These are phyloP conservation scores for Tricholomella constricta DNA, from an alignment of 768 basidiomycete genomes.

Conservation along the genomic window DNA sequence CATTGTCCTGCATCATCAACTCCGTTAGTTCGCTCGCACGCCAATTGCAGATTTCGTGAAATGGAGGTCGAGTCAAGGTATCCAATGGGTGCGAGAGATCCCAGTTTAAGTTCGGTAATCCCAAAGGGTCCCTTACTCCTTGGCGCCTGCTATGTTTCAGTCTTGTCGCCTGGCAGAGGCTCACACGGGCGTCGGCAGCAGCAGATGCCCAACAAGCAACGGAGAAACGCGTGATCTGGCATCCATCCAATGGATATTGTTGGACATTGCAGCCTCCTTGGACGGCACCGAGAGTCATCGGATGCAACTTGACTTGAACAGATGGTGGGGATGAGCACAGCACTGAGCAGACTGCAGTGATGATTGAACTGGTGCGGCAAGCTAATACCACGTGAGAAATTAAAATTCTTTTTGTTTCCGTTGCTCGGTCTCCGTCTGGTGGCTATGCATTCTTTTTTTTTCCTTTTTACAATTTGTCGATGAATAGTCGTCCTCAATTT, in stretches of 20 bases:
- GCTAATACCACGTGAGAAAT: slow-evolving; percentile 9
- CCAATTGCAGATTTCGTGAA: not conserved
- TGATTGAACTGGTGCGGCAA: not conserved
- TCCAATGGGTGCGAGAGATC: not conserved
- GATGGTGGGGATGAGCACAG: slow-evolving; percentile 18
- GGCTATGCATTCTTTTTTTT: too few species aligned
- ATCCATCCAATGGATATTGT: not conserved
- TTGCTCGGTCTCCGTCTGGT: slow-evolving; percentile 5
- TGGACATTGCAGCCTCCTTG: slow-evolving; percentile 2
- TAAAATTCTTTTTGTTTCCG: not conserved
- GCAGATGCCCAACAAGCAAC: slow-evolving; percentile 3
- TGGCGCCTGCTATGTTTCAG: slow-evolving; percentile 12
- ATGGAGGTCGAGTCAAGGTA: slow-evolving; percentile 2
- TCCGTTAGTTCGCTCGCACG: slow-evolving; percentile 1
- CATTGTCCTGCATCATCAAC: slow-evolving; percentile 2
- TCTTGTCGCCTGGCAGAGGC: slow-evolving; percentile 4
- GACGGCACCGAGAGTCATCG: slow-evolving; percentile 14
- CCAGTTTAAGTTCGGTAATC: not conserved
- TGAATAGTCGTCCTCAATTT: too few species aligned
- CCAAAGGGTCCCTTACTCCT: slow-evolving; percentile 4
- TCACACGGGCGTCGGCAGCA: too few species aligned
- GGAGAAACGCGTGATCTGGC: slow-evolving; percentile 8
- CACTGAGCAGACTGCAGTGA: not conserved
- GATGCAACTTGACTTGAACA: slow-evolving; percentile 5
- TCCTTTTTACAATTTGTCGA: too few species aligned